Evolutionary conservation across 2,329 filamentous ascomycete species (phyloP), one percentile per base, ranked within the genome.

Genomic region (Arthrobotrys megalospora): DNA sequence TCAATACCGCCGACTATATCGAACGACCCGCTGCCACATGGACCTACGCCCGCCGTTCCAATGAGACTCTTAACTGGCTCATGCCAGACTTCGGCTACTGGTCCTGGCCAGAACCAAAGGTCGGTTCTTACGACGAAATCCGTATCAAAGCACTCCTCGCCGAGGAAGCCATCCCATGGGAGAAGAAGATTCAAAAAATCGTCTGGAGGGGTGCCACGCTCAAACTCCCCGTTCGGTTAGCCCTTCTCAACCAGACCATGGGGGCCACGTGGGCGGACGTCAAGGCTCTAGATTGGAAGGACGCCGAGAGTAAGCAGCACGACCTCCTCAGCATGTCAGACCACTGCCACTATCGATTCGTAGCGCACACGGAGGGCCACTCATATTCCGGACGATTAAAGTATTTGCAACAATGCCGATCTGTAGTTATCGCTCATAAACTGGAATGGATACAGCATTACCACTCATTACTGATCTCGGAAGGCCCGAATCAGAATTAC

Each of bases 51-150:
- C 85, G 85, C 21, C 84, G 85, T 81, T 73, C 76, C 3, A 83
- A 83, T 70, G 79, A 73, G 19, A 78, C 71, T 10, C 85, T 85
- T 41, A 84, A 84, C 73, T 89, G 88, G 83, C 82, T 87, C 3
- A 87, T 89, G 83, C 88, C 88, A 71, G 88, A 87, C 84, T 90
- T 88, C 84, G 85, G 85, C 81, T 88, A 86, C 83, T 89, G 86
- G 86, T 85, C 86, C 5, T 89, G 88, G 88, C 84, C 86, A 21
- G 84, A 87, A 53, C 86, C 85, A 66, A 87, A 87, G 84, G 87
- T 86, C 82, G 85, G 82, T 82, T 86, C 76, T 79, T 84, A 80
- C 55, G 48, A 70, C 7, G 80, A 82, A 48, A 77, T 82, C 3
- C 81, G 79, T 11, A 38, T 69, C 34, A 80, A 82, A 36, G 79